Percentiles rank a stretch among this genome's conserved stretches.
These are phyloP conservation scores for Lenzites betulinus DNA, from an alignment of 768 basidiomycete species.

Conservation along the genomic window DNA sequence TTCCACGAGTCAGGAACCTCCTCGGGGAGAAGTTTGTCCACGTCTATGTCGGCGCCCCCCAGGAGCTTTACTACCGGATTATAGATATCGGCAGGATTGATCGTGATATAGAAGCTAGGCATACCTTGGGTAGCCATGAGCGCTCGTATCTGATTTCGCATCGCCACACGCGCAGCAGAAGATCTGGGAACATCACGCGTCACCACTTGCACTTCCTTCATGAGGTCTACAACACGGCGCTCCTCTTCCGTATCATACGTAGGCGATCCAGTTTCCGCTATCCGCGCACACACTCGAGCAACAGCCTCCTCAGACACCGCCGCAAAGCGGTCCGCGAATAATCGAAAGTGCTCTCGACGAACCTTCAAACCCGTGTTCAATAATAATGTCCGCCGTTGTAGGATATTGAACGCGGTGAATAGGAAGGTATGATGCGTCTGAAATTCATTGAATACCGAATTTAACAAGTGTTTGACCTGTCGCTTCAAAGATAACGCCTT, in stretches of 20 bases:
- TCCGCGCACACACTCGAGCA: neutral
- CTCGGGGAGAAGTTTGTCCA: constrained; percentile 33
- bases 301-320: neutral
- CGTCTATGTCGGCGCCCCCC: constrained; percentile 38
- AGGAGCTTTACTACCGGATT: constrained; percentile 45
- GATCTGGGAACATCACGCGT: neutral
- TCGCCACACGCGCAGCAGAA: constrained; percentile 24
- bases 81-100: constrained; percentile 46
- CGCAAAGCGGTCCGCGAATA: neutral
- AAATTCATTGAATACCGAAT: constrained; percentile 35
- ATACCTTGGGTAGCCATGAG: constrained; percentile 38
- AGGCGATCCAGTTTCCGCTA: neutral
- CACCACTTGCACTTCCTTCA: neutral
- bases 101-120: constrained; percentile 46
- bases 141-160: constrained; percentile 42
- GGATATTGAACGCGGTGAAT: constrained; percentile 44
- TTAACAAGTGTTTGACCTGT: constrained; percentile 39
- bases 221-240: neutral
- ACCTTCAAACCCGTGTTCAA: constrained; percentile 38
- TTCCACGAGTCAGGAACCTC: constrained; percentile 34
- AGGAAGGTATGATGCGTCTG: constrained; percentile 43
- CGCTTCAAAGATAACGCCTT: neutral
- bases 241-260: neutral
- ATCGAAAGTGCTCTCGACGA: neutral
- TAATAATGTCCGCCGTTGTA: constrained; percentile 37